Conservation (phyloP, 495 filamentous ascomycete genomes). For the Niebla homalea region DNA sequence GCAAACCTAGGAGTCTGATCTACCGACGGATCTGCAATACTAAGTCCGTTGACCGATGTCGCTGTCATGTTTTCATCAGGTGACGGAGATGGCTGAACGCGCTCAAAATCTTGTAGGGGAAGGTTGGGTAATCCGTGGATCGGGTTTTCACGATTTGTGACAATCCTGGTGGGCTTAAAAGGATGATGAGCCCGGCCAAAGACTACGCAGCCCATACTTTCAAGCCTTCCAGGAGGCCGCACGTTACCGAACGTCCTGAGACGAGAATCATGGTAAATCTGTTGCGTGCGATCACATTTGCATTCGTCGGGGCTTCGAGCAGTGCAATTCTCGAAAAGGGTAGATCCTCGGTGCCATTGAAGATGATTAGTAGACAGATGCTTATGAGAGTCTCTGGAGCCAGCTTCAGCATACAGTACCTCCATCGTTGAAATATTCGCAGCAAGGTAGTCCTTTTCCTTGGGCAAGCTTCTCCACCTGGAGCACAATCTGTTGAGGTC, state of each 20-base stretch:
- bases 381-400: conserved; percentile 1
- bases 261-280: background rate
- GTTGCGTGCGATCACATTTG: conserved; percentile 1
- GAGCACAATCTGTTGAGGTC: conserved; percentile 4
- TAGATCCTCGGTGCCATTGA: conserved; percentile 17
- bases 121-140: too few relatives aligned
- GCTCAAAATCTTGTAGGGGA: too few relatives aligned
- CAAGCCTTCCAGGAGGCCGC: background rate
- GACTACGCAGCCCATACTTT: background rate
- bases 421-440: conserved; percentile 8
- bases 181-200: conserved; percentile 3
- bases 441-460: conserved; percentile 15
- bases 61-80: too few relatives aligned
- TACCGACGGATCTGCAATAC: too few relatives aligned
- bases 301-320: background rate
- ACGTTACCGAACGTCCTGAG: background rate
- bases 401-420: conserved; percentile 14
- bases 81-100: too few relatives aligned
- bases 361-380: conserved; percentile 12
- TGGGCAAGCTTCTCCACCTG: conserved; percentile 12
- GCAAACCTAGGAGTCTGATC: too few relatives aligned
- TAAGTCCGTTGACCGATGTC: too few relatives aligned
- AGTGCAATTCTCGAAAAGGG: conserved; percentile 13
- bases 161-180: background rate
- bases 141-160: too few relatives aligned